phyloP scores from a whole-genome alignment of 345 rosid species.

The Salix purpurea region DNA sequence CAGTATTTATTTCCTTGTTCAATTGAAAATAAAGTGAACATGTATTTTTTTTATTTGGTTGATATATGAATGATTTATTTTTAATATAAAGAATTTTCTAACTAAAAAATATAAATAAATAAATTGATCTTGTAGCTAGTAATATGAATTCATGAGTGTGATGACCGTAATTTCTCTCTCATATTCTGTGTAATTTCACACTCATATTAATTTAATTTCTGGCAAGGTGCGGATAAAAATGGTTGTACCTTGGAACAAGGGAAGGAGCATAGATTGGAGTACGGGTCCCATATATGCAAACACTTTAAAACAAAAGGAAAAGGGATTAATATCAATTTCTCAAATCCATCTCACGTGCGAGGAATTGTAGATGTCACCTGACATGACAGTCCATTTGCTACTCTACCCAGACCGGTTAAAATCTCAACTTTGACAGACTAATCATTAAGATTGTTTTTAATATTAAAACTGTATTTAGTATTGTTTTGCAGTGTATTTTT shows the following conservation, averaged over 20 bases:
- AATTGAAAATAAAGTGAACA: too few species aligned
- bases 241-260: too few species aligned
- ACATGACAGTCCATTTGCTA: background rate
- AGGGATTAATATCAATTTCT: too few species aligned
- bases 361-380: slow-evolving; percentile 19
- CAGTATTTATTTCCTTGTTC: too few species aligned
- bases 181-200: background rate
- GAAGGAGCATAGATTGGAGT: too few species aligned
- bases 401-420: slow-evolving; percentile 23
- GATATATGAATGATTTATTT: too few species aligned
- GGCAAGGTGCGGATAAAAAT: too few species aligned
- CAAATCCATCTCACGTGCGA: slow-evolving; percentile 43
- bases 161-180: background rate
- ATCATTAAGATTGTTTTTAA: slow-evolving; percentile 19
- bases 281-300: too few species aligned
- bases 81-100: too few species aligned
- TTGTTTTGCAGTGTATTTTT: too few species aligned
- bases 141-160: background rate
- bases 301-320: background rate
- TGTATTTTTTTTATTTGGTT: too few species aligned
- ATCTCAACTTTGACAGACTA: slow-evolving; percentile 30
- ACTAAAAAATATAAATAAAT: background rate
- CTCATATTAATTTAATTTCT: background rate
- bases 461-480: too few species aligned
- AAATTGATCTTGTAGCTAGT: background rate